Percentiles rank a stretch among this genome's conserved stretches.
phyloP scores from a whole-genome alignment of 495 filamentous ascomycete genomes.

The Lasiosphaeria hispida region DNA sequence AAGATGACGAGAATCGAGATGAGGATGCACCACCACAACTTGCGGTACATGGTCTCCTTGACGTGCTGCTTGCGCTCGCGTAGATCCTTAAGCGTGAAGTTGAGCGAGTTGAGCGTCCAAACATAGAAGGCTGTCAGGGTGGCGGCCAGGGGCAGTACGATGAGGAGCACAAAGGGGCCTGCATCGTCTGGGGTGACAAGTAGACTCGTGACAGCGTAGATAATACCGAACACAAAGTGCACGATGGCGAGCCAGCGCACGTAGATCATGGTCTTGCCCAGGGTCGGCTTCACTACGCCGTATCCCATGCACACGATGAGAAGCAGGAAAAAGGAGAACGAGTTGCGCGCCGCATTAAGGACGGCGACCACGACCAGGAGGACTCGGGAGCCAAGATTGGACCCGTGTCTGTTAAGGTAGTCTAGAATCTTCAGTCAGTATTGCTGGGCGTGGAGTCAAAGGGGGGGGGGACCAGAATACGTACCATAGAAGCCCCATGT shows the following conservation, averaged over 20 bases:
- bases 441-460: not conserved
- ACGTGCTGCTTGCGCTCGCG: constrained; percentile 88
- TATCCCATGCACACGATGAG: constrained; percentile 99
- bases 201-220: constrained; percentile 87
- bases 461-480: constrained; percentile 8
- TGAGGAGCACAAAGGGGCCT: constrained; percentile 83
- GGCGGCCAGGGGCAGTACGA: constrained; percentile 87
- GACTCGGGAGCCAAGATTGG: constrained; percentile 77
- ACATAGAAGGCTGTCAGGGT: constrained; percentile 97
- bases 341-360: constrained; percentile 89
- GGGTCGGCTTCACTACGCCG: constrained; percentile 91
- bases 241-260: constrained; percentile 86
- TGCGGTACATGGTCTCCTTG: constrained; percentile 95
- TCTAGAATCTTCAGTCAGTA: constrained; percentile 50
- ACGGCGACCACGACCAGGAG: constrained; percentile 87
- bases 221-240: constrained; percentile 92
- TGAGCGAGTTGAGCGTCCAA: constrained; percentile 96
- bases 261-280: constrained; percentile 91
- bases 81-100: constrained; percentile 92
- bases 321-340: constrained; percentile 97
- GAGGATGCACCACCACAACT: constrained; percentile 97
- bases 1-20: constrained; percentile 92
- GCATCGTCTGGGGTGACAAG: constrained; percentile 80
- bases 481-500: constrained; percentile 93
- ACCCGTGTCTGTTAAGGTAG: constrained; percentile 84